A percentile compares a stretch with the other conserved stretches of the same genome.
phyloP scores from a whole-genome alignment of 108 stramenopile genomes.

The Discostella stelligeroides region DNA sequence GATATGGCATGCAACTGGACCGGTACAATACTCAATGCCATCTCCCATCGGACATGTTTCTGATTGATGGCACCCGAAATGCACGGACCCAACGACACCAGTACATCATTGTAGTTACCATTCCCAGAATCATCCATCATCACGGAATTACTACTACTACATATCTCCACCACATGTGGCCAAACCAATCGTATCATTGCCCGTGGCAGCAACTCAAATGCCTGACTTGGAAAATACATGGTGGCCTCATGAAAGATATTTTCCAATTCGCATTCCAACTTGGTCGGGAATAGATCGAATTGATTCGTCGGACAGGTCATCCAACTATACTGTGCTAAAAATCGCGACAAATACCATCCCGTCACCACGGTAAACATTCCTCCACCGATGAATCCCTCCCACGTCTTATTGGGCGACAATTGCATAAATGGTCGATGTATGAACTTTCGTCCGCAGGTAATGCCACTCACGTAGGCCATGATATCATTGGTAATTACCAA shows the following conservation, averaged over 20 bases:
- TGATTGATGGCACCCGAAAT: slow-evolving; percentile 65
- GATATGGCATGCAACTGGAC: slow-evolving; percentile 87
- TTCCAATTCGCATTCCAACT: slow-evolving; percentile 79
- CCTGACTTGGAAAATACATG: slow-evolving; percentile 68
- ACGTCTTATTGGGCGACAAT: slow-evolving; percentile 96
- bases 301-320: slow-evolving; percentile 91
- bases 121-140: slow-evolving; percentile 13
- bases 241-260: slow-evolving; percentile 73
- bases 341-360: slow-evolving; percentile 86
- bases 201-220: slow-evolving; percentile 79
- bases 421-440: slow-evolving; percentile 86
- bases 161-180: slow-evolving; percentile 69
- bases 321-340: slow-evolving; percentile 83
- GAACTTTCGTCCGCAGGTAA: slow-evolving; percentile 92
- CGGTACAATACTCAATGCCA: slow-evolving; percentile 71
- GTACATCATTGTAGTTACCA: not conserved
- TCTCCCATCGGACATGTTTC: slow-evolving; percentile 78
- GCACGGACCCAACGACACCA: slow-evolving; percentile 47
- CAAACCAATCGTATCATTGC: slow-evolving; percentile 59
- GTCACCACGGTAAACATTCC: slow-evolving; percentile 88
- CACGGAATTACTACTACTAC: slow-evolving; percentile 47
- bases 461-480: slow-evolving; percentile 95
- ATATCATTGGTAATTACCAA: slow-evolving; percentile 96
- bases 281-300: slow-evolving; percentile 65
- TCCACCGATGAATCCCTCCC: slow-evolving; percentile 96